A percentile compares a stretch with the other conserved stretches of the same genome.
Evolutionary conservation across 352 stramenopile genomes (phyloP).

Genomic region (Phytophthora quininea): DNA sequence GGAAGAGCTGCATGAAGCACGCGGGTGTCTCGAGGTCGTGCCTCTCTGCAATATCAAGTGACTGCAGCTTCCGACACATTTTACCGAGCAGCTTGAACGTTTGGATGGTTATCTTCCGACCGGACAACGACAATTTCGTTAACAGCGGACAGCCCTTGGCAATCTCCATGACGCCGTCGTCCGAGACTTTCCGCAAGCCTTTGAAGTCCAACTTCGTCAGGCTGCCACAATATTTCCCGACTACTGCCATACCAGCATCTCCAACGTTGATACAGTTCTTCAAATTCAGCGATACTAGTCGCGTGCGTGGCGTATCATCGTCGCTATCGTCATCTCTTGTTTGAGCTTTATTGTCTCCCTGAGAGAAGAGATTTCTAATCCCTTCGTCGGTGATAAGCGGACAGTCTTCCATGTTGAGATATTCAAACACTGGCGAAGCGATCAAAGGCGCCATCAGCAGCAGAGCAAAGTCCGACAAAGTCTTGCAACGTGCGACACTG

Average conservation of each 20-base stretch:
- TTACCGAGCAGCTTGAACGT: slow-evolving; percentile 63
- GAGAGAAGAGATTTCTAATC: slow-evolving; percentile 54
- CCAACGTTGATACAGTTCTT: slow-evolving; percentile 58
- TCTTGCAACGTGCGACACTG: slow-evolving; percentile 54
- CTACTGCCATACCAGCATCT: slow-evolving; percentile 41
- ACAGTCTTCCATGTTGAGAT: slow-evolving; percentile 60
- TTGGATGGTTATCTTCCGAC: slow-evolving; percentile 48
- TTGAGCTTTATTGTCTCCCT: slow-evolving; percentile 24
- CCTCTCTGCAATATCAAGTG: slow-evolving; percentile 55
- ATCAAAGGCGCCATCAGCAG: slow-evolving; percentile 53
- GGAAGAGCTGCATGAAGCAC: slow-evolving; percentile 42
- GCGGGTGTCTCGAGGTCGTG: slow-evolving; percentile 52
- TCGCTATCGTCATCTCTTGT: slow-evolving; percentile 22
- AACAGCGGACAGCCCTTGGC: slow-evolving; percentile 56
- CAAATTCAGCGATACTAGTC: slow-evolving; percentile 47
- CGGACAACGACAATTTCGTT: slow-evolving; percentile 53
- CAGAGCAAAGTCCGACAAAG: slow-evolving; percentile 66
- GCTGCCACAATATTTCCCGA: slow-evolving; percentile 41
- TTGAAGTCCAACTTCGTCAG: slow-evolving; percentile 60
- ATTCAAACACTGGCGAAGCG: slow-evolving; percentile 26
- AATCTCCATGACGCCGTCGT: slow-evolving; percentile 50
- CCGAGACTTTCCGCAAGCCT: slow-evolving; percentile 62
- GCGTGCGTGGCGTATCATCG: slow-evolving; percentile 17
- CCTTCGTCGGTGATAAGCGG: slow-evolving; percentile 47
- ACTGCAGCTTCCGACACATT: slow-evolving; percentile 47